phyloP scores from a whole-genome alignment of 805 yeast species.

The Nakazawaea anatomiae region DNA sequence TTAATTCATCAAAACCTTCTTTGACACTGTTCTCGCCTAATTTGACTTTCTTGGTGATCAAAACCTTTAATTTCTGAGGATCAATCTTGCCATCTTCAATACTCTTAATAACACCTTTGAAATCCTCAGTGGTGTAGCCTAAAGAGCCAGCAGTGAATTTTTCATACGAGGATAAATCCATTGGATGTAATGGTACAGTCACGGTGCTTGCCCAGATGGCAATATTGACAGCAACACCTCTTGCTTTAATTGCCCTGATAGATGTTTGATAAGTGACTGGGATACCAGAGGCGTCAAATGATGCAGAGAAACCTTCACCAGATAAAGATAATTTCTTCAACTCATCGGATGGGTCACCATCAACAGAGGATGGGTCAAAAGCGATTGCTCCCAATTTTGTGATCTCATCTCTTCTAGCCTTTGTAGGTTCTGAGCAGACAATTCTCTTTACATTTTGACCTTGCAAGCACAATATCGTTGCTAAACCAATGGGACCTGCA shows the following conservation, averaged over 20 bases:
- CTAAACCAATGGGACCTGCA: constrained; percentile 60
- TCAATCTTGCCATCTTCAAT: constrained; percentile 40
- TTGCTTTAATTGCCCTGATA: constrained; percentile 40
- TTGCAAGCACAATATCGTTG: constrained; percentile 47
- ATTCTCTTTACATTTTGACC: constrained; percentile 43
- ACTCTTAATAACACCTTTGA: constrained; percentile 49
- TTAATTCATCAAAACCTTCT: constrained; percentile 46
- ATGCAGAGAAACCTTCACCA: constrained; percentile 39
- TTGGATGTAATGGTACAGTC: constrained; percentile 44
- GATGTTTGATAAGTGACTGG: constrained; percentile 48
- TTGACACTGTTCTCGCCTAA: constrained; percentile 43
- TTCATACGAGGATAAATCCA: constrained; percentile 50
- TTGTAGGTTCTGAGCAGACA: constrained; percentile 59
- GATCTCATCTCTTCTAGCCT: constrained; percentile 56
- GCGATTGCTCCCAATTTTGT: constrained; percentile 39
- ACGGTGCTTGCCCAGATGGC: constrained; percentile 55
- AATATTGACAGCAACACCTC: constrained; percentile 56
- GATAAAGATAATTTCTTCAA: constrained; percentile 32
- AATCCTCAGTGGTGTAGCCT: constrained; percentile 53
- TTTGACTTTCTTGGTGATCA: constrained; percentile 49
- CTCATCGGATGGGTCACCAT: constrained; percentile 29
- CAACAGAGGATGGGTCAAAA: constrained; percentile 41
- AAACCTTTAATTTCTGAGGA: constrained; percentile 33
- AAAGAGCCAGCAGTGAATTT: constrained; percentile 54
- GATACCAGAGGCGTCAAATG: constrained; percentile 53